These are phyloP conservation scores for Lichtheimia ornata DNA, from an alignment of 371 early-diverging fungal species.

Conservation along the genomic window DNA sequence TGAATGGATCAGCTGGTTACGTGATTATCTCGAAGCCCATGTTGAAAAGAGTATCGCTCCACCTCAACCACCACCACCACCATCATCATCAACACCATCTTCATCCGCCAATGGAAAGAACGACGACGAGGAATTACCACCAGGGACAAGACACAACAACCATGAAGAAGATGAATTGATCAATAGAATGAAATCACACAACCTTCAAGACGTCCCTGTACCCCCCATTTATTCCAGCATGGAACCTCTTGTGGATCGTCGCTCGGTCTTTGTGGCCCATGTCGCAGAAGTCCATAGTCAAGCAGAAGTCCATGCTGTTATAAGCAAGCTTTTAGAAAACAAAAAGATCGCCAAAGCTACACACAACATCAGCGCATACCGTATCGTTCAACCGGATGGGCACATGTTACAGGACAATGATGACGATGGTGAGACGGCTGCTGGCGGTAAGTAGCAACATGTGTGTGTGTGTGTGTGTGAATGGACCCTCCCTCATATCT, in stretches of 20 bases:
- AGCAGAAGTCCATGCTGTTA: conserved; percentile 63
- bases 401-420: conserved; percentile 72
- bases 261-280: conserved; percentile 86
- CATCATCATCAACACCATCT: no score
- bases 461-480: no score
- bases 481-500: background rate
- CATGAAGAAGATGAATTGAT: conserved; percentile 8
- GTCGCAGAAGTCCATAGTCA: conserved; percentile 64
- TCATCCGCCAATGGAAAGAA: no score
- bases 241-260: conserved; percentile 75
- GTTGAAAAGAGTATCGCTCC: conserved; percentile 17
- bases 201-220: conserved; percentile 14
- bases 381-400: conserved; percentile 64
- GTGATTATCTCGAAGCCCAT: conserved; percentile 56
- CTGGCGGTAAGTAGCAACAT: conserved; percentile 52
- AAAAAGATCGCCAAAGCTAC: conserved; percentile 83
- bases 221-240: conserved; percentile 49
- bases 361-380: conserved; percentile 90
- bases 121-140: background rate
- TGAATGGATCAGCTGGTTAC: conserved; percentile 75
- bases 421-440: conserved; percentile 85
- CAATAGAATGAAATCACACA: conserved; percentile 13
- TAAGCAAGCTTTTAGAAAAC: conserved; percentile 64
- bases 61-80: no score
- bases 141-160: no score